These are phyloP conservation scores for Penicillium sp. DNA, from an alignment of 2,329 filamentous ascomycete genomes.

Conservation along the genomic window DNA sequence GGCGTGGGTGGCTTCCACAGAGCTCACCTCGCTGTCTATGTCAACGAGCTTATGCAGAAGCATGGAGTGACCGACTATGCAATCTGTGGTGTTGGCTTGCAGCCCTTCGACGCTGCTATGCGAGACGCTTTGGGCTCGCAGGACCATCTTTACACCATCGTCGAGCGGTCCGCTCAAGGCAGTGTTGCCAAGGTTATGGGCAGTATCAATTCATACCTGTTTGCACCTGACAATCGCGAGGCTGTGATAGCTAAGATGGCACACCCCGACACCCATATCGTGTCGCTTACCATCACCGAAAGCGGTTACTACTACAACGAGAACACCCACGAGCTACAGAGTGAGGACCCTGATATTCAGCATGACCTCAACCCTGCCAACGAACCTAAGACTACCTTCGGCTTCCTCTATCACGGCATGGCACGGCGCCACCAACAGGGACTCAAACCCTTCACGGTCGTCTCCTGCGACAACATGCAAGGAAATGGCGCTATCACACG, in stretches of 20 bases:
- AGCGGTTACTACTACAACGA: constrained; percentile 59
- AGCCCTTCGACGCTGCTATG: constrained; percentile 52
- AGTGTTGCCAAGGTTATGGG: constrained; percentile 51
- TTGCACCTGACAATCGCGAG: constrained; percentile 52
- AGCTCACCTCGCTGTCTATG: constrained; percentile 54
- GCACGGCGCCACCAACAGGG: constrained; percentile 47
- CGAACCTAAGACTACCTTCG: constrained; percentile 51
- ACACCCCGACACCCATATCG: constrained; percentile 54
- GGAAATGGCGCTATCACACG: constrained; percentile 56
- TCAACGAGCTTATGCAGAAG: constrained; percentile 50
- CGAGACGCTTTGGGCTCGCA: constrained; percentile 50
- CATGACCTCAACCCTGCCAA: constrained; percentile 47
- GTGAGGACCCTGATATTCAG: constrained; percentile 51
- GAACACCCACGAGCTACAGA: constrained; percentile 54
- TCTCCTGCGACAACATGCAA: constrained; percentile 59
- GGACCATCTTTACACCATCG: constrained; percentile 54
- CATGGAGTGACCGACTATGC: constrained; percentile 48
- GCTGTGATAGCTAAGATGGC: constrained; percentile 57
- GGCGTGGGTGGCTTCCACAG: constrained; percentile 57
- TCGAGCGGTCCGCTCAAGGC: constrained; percentile 54
- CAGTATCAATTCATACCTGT: constrained; percentile 55
- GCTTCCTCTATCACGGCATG: constrained; percentile 54
- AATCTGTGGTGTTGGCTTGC: constrained; percentile 54
- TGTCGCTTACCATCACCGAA: constrained; percentile 57
- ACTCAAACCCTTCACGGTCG: constrained; percentile 53